Evolutionary conservation across 257 asterid species (phyloP).

Genomic region (Rhazya stricta): DNA sequence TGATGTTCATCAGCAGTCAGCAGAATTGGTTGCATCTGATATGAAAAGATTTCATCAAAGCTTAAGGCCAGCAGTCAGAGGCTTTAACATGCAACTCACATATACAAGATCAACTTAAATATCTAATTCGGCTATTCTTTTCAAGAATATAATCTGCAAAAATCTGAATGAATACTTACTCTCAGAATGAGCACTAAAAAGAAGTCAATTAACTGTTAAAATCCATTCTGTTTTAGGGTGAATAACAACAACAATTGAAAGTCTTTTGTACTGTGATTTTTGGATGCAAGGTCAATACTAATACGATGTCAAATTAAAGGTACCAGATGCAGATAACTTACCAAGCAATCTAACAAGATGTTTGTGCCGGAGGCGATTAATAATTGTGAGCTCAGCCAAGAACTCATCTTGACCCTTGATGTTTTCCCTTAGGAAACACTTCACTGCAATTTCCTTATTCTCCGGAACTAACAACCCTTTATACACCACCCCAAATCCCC

Average conservation of each 20-base stretch:
- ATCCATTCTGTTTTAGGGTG: background rate
- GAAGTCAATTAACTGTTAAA: background rate
- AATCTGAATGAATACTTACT: background rate
- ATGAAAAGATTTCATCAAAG: background rate
- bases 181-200: background rate
- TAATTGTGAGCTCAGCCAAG: conserved; percentile 86
- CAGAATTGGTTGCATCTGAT: background rate
- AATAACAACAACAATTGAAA: conserved; percentile 20
- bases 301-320: background rate
- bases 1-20: background rate
- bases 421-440: conserved; percentile 50
- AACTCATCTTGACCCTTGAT: conserved; percentile 81
- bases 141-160: background rate
- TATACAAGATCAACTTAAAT: too few relatives aligned
- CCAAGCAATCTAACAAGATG: conserved; percentile 87
- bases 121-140: background rate
- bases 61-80: background rate
- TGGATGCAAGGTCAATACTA: background rate
- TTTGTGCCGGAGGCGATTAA: conserved; percentile 82
- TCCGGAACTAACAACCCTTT: conserved; percentile 1
- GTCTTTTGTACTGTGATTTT: background rate
- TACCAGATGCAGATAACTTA: conserved; percentile 13
- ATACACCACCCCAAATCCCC: conserved; percentile 37
- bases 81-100: background rate
- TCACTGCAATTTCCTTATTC: conserved; percentile 8